Conservation (phyloP, 2,329 filamentous ascomycete genomes). For the Mycogone perniciosa region DNA sequence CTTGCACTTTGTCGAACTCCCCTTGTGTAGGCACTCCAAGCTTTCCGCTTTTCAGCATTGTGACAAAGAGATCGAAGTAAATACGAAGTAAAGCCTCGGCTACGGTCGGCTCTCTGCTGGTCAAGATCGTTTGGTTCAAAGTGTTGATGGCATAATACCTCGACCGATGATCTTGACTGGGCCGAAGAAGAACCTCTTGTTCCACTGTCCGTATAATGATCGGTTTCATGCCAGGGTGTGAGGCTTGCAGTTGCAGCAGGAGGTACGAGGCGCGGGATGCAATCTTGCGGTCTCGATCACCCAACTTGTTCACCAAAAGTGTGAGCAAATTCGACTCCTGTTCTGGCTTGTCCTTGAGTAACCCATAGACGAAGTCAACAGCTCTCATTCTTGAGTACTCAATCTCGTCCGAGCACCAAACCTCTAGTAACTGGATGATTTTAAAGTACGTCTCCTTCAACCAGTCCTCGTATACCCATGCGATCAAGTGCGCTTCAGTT, state of each 20-base stretch:
- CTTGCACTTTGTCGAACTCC: conserved; percentile 32
- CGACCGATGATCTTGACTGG: conserved; percentile 78
- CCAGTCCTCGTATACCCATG: conserved; percentile 93
- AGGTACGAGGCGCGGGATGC: conserved; percentile 89
- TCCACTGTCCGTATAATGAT: conserved; percentile 82
- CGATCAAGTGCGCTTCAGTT: conserved; percentile 69
- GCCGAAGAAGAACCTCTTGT: conserved; percentile 78
- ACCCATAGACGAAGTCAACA: conserved; percentile 83
- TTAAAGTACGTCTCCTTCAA: conserved; percentile 92
- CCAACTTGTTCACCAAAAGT: conserved; percentile 90
- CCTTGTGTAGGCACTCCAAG: conserved; percentile 36
- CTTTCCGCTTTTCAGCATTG: conserved; percentile 61
- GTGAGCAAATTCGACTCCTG: conserved; percentile 92
- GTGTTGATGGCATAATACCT: conserved; percentile 97
- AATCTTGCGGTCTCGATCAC: conserved; percentile 92
- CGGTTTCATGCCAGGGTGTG: conserved; percentile 89
- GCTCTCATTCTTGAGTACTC: conserved; percentile 85
- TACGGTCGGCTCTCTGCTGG: conserved; percentile 71
- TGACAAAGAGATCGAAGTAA: conserved; percentile 85
- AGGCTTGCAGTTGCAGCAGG: conserved; percentile 80
- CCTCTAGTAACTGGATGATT: conserved; percentile 82
- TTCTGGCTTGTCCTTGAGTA: conserved; percentile 92
- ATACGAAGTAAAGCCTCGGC: conserved; percentile 79
- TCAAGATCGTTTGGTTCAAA: conserved; percentile 91
- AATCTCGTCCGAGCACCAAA: conserved; percentile 92